Conservation (phyloP, 129 eudicot species). For the Smallanthus sonchifolius region DNA sequence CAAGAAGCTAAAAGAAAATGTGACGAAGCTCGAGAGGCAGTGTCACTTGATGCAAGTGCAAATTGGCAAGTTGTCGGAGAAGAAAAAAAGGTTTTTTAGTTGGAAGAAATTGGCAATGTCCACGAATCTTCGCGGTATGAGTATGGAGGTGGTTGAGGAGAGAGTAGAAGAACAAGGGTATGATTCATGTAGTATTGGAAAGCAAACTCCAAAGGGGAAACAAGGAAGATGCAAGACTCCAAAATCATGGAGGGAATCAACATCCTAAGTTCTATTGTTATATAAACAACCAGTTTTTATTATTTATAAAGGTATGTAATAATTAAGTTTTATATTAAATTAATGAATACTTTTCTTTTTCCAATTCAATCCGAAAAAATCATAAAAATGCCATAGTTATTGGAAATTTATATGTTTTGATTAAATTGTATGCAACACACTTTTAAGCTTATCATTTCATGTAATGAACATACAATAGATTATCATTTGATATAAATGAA, state of each 20-base stretch:
- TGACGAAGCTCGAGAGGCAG: slow-evolving; percentile 65
- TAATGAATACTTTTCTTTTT: not conserved
- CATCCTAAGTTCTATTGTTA: slow-evolving; percentile 18
- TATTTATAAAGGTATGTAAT: not conserved
- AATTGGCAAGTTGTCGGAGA: slow-evolving; percentile 57
- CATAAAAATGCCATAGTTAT: no score
- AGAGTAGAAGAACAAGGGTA: slow-evolving; percentile 32
- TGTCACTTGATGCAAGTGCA: slow-evolving; percentile 60
- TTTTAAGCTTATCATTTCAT: no score
- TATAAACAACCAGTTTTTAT: not conserved
- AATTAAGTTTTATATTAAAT: not conserved
- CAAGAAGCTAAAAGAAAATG: slow-evolving; percentile 63
- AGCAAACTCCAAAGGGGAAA: slow-evolving; percentile 57
- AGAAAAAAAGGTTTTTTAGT: slow-evolving; percentile 53
- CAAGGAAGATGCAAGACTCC: slow-evolving; percentile 21
- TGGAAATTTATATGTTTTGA: no score
- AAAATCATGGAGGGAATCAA: slow-evolving; percentile 27
- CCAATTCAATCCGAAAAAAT: no score
- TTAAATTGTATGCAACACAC: no score
- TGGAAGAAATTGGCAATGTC: slow-evolving; percentile 52
- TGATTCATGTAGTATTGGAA: slow-evolving; percentile 36
- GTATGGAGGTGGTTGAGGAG: slow-evolving; percentile 25
- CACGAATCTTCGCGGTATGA: slow-evolving; percentile 19
- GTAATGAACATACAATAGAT: no score
- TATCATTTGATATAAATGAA: no score